A percentile compares a stretch with the other conserved stretches of the same genome.
These are phyloP conservation scores for Tarenaya hassleriana DNA, from an alignment of 345 rosid species.

Conservation along the genomic window DNA sequence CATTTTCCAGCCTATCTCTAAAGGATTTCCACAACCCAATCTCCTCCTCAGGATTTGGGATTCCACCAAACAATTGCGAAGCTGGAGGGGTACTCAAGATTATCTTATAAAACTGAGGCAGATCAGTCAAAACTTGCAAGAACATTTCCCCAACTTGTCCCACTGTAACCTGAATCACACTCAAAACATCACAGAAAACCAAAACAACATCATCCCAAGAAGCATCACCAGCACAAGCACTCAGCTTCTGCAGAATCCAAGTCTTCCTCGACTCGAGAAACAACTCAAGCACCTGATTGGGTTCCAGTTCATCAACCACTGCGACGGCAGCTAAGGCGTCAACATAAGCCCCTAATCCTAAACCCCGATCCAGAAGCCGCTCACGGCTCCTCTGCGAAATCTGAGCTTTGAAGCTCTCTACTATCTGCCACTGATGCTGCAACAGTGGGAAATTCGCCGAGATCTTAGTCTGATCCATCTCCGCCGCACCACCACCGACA, in stretches of 20 bases:
- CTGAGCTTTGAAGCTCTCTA: slow-evolving; percentile 90
- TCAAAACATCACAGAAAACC: slow-evolving; percentile 67
- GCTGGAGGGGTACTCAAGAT: slow-evolving; percentile 85
- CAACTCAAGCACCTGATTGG: slow-evolving; percentile 54
- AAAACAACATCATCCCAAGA: slow-evolving; percentile 39
- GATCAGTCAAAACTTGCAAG: slow-evolving; percentile 77
- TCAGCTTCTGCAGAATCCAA: slow-evolving; percentile 72
- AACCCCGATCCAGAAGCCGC: slow-evolving; percentile 64
- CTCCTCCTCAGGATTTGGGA: slow-evolving; percentile 91
- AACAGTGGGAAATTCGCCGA: slow-evolving; percentile 74
- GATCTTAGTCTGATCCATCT: slow-evolving; percentile 45
- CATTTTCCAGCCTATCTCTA: slow-evolving; percentile 69
- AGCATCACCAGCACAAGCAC: slow-evolving; percentile 34
- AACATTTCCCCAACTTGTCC: slow-evolving; percentile 94
- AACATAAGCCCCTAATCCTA: slow-evolving; percentile 54
- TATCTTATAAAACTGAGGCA: slow-evolving; percentile 85
- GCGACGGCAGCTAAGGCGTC: slow-evolving; percentile 89
- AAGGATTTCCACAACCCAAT: slow-evolving; percentile 78
- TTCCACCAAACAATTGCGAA: slow-evolving; percentile 90
- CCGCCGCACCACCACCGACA: slow-evolving; percentile 19
- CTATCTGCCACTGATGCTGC: slow-evolving; percentile 97
- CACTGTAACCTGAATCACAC: slow-evolving; percentile 65
- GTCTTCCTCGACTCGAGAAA: slow-evolving; percentile 73
- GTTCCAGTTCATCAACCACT: slow-evolving; percentile 74
- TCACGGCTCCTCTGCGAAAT: slow-evolving; percentile 91